A percentile compares a stretch with the other conserved stretches of the same genome.
phyloP scores from a whole-genome alignment of 371 early-diverging fungal genomes.

The Modicella reniformis region DNA sequence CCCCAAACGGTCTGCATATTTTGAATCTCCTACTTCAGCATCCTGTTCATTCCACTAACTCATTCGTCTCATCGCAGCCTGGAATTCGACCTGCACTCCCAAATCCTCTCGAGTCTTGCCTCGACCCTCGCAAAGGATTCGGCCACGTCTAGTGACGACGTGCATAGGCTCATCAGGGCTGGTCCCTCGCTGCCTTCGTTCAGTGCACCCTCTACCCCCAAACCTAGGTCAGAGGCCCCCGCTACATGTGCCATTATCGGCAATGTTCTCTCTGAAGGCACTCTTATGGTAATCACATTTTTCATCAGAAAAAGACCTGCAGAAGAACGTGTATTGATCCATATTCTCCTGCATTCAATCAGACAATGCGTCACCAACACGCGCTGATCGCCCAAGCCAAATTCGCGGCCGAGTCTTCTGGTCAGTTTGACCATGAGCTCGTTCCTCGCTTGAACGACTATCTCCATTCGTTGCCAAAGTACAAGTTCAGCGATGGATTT shows the following conservation, averaged over 20 bases:
- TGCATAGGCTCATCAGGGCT: constrained; percentile 43
- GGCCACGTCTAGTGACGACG: constrained; percentile 41
- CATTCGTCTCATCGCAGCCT: constrained; percentile 3
- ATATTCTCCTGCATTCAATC: background rate
- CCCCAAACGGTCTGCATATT: background rate
- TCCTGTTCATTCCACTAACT: background rate
- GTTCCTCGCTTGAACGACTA: constrained; percentile 50
- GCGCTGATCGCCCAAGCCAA: constrained; percentile 50
- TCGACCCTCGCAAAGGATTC: constrained; percentile 52
- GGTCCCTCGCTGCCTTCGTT: constrained; percentile 38
- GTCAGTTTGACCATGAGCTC: constrained; percentile 48
- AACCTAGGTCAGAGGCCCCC: constrained; percentile 12
- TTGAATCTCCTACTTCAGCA: background rate
- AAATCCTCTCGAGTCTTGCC: constrained; percentile 50
- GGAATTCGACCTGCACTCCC: constrained; percentile 52
- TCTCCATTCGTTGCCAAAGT: constrained; percentile 46
- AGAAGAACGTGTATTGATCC: background rate
- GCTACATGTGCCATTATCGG: background rate
- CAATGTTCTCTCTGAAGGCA: constrained; percentile 28
- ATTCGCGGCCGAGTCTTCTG: constrained; percentile 53
- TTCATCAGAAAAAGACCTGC: background rate
- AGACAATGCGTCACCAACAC: constrained; percentile 52
- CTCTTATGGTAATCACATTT: constrained; percentile 27
- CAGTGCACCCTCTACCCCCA: constrained; percentile 19
- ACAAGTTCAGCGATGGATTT: constrained; percentile 35